Base-by-base conservation (phyloP, 2,329 filamentous ascomycete genomes). In the Cercospora zeae-maydis region DNA sequence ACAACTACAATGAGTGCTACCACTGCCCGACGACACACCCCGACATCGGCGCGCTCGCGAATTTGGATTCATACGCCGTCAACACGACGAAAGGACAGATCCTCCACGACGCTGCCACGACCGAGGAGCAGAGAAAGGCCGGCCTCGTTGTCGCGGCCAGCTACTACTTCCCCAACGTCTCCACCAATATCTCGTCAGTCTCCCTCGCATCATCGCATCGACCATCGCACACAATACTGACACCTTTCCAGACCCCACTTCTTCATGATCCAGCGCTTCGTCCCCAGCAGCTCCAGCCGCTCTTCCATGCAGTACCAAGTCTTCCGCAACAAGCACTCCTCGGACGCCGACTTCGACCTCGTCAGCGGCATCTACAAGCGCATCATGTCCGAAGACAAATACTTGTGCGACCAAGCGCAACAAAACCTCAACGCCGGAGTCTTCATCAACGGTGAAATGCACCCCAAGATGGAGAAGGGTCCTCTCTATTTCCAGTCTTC, bases 1-100 rank as follows among this genome's bases (percentile, higher is more conserved):
- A 88, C 71, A 87, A 88, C 76, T 88, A 86, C 78, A 88, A 88
- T 71, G 85, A 86, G 71, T 88, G 85, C 71, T 88, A 88, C 68
- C 85, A 87, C 76, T 87, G 84, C 76, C 80, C 81, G 56, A 83
- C 81, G 0, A 81, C 84, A 1, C 84, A 87, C 67, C 84, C 85
- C 2, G 83, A 85, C 62, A 82, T 86, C 33, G 78, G 82, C 4
- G 77, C 78, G 45, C 78, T 87, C n/a, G 80, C 84, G 49, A 82
- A 87, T 63, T 79, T 87, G 39, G 79, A 81, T 62, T 81, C 81
- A 3, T 87, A 86, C 74, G 74, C 77, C 42, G 82, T 84, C 55
- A 76, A 82, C 65, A 80, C 80, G 39, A 78, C 80, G 65, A 78
- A 75, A 16, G 77, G 75, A 1, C 78, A 82, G 66, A 83, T 86